Percentiles rank a stretch among this genome's conserved stretches.
phyloP scores from a whole-genome alignment of 805 yeast species.

The Saturnispora silvae region DNA sequence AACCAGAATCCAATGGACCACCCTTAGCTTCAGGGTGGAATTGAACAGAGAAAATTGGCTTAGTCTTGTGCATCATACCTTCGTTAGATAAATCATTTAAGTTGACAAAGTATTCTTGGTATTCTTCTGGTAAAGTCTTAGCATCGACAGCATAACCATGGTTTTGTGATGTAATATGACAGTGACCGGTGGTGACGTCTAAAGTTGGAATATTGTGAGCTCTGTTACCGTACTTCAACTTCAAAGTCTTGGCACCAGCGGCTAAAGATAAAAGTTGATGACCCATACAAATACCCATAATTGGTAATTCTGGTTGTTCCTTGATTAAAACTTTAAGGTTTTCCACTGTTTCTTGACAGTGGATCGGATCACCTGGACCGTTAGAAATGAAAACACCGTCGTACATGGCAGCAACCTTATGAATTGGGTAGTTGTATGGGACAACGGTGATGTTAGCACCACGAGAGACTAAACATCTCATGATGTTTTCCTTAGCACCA shows the following conservation, averaged over 20 bases:
- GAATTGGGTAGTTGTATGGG: conserved; percentile 92
- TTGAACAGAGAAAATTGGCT: conserved; percentile 93
- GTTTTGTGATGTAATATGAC: conserved; percentile 97
- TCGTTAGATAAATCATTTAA: conserved; percentile 94
- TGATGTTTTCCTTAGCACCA: conserved; percentile 96
- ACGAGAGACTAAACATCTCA: conserved; percentile 86
- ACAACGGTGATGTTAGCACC: conserved; percentile 95
- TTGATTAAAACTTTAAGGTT: conserved; percentile 65
- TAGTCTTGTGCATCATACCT: conserved; percentile 84
- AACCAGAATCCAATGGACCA: conserved; percentile 91
- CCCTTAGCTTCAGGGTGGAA: conserved; percentile 99
- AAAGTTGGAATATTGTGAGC: conserved; percentile 97
- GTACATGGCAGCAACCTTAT: conserved; percentile 80
- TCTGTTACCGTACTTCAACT: conserved; percentile 95
- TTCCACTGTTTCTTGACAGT: conserved; percentile 68
- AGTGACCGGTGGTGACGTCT: conserved; percentile 80
- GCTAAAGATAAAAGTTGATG: conserved; percentile 95
- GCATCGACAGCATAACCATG: conserved; percentile 97
- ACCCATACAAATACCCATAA: conserved; percentile 96
- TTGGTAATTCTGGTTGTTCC: conserved; percentile 58
- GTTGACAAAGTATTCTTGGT: conserved; percentile 83
- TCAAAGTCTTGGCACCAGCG: conserved; percentile 83
- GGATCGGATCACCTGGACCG: conserved; percentile 98
- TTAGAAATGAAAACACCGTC: conserved; percentile 93
- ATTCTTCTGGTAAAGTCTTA: conserved; percentile 58